phyloP scores from a whole-genome alignment of 148 eudicot genomes.

The Cornus florida region DNA sequence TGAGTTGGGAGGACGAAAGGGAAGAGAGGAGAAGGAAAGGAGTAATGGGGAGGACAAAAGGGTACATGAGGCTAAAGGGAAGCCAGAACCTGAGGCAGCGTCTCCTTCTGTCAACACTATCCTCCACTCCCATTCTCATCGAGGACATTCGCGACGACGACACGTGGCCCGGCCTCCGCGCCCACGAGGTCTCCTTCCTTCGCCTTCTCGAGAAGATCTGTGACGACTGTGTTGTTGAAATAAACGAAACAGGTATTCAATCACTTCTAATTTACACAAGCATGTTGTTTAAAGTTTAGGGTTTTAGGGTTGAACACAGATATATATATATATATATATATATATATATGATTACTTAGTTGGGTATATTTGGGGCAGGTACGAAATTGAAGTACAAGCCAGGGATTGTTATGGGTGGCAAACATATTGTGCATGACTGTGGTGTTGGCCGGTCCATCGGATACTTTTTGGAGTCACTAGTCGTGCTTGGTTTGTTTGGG shows the following conservation, averaged over 20 bases:
- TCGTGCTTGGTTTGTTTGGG: constrained; percentile 78
- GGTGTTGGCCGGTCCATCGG: constrained; percentile 72
- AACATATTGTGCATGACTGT: constrained; percentile 67
- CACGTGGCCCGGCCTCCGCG: constrained; percentile 76
- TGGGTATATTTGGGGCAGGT: constrained; percentile 36
- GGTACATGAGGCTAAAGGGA: constrained; percentile 61
- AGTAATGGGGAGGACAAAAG: constrained; percentile 45
- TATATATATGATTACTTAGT: not conserved
- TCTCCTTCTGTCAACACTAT: constrained; percentile 62
- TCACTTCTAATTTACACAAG: not conserved
- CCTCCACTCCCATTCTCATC: constrained; percentile 67
- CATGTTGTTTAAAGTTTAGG: constrained; percentile 6
- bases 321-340: not conserved
- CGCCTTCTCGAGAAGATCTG: constrained; percentile 70
- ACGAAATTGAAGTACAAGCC: constrained; percentile 92
- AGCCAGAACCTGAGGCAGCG: constrained; percentile 67
- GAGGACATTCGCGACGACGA: constrained; percentile 70
- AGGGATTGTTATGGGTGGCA: constrained; percentile 83
- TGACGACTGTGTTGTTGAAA: constrained; percentile 65
- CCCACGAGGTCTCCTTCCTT: constrained; percentile 68
- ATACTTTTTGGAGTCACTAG: constrained; percentile 77
- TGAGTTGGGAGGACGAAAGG: too few relatives aligned
- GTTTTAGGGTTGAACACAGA: not conserved
- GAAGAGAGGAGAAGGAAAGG: too few relatives aligned
- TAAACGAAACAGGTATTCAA: constrained; percentile 76